Conservation (phyloP, 257 asterid genomes). For the Lavandula angustifolia region DNA sequence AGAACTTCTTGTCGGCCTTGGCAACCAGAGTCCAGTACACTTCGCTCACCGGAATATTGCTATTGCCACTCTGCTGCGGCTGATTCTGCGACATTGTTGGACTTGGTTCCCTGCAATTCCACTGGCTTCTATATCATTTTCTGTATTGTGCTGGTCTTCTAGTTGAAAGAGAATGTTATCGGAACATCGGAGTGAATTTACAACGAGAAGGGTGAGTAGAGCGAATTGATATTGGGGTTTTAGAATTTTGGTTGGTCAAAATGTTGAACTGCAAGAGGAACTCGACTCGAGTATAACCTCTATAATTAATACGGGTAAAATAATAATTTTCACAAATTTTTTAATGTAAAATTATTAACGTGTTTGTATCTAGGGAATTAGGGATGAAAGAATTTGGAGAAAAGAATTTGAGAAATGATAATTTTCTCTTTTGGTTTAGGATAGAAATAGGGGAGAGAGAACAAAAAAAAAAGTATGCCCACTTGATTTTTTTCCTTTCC, state of each 20-base stretch:
- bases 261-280: background rate
- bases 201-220: background rate
- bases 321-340: too few relatives aligned
- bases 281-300: too few relatives aligned
- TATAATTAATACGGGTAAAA: too few relatives aligned
- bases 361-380: too few relatives aligned
- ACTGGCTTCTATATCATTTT: constrained; percentile 30
- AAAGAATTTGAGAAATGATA: too few relatives aligned
- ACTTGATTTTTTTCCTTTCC: too few relatives aligned
- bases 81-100: constrained; percentile 61
- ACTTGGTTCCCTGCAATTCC: constrained; percentile 3
- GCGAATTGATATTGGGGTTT: constrained; percentile 21
- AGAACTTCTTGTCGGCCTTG: constrained; percentile 95
- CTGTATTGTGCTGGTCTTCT: background rate
- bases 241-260: constrained; percentile 4
- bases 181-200: background rate
- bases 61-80: constrained; percentile 40
- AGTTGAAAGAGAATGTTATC: constrained; percentile 10
- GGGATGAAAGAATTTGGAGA: too few relatives aligned
- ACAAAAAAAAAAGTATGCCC: too few relatives aligned
- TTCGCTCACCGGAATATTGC: constrained; percentile 76
- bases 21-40: constrained; percentile 88
- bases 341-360: too few relatives aligned
- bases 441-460: too few relatives aligned
- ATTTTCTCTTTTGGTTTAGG: too few relatives aligned